These are phyloP conservation scores for Closterium sp. DNA, from an alignment of 139 green algal species.

Conservation along the genomic window DNA sequence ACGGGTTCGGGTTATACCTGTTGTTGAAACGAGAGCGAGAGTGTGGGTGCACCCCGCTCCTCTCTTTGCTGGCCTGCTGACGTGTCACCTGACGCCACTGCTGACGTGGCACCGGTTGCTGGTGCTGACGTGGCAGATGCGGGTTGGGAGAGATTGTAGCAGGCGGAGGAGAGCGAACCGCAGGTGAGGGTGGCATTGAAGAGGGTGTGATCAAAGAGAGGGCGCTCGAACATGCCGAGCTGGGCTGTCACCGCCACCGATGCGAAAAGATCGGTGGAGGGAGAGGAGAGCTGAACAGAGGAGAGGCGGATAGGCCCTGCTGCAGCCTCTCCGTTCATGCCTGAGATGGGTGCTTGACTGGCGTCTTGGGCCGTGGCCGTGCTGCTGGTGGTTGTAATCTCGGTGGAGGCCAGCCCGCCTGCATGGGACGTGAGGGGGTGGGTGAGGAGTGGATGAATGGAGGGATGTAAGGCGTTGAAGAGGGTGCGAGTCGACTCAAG, in stretches of 20 bases:
- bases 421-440: no score
- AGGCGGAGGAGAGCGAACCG: not conserved
- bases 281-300: not conserved
- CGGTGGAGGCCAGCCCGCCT: no score
- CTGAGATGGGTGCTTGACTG: not conserved
- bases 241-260: constrained; percentile 33
- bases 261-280: constrained; percentile 37
- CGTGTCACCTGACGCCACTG: not conserved
- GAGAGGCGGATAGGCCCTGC: not conserved
- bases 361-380: no score
- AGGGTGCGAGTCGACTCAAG: no score
- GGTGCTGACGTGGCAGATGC: not conserved
- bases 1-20: no score
- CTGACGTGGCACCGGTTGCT: not conserved
- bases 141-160: not conserved
- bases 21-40: not conserved
- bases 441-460: no score
- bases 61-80: not conserved
- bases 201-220: constrained; percentile 37
- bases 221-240: constrained; percentile 38
- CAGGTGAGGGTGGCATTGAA: constrained; percentile 6
- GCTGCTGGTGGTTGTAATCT: no score
- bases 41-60: not conserved
- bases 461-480: no score
- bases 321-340: not conserved